phyloP scores from a whole-genome alignment of 768 basidiomycete genomes.

The Termitomyces titanicus region DNA sequence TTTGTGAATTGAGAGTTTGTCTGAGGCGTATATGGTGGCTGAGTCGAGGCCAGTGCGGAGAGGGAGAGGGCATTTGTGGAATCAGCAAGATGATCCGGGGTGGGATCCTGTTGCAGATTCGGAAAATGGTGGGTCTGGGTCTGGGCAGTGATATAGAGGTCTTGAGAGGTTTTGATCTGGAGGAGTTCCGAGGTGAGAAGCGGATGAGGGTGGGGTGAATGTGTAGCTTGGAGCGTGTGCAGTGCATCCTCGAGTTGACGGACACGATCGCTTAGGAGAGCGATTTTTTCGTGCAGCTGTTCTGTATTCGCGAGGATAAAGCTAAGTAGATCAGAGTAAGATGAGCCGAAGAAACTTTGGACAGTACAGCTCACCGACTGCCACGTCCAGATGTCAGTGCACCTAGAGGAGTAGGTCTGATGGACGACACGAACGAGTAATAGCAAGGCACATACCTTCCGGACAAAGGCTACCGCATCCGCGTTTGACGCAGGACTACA shows the following conservation, averaged over 20 bases:
- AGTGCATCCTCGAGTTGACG: slow-evolving; percentile 63
- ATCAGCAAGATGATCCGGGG: slow-evolving; percentile 8
- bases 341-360: slow-evolving; percentile 8
- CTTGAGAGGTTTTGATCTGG: slow-evolving; percentile 64
- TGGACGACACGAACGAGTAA: slow-evolving; percentile 5
- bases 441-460: slow-evolving; percentile 36
- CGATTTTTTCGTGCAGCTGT: slow-evolving; percentile 61
- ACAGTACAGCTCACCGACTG: slow-evolving; percentile 44
- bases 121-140: slow-evolving; percentile 3
- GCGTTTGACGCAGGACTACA: slow-evolving; percentile 58
- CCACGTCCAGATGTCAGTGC: slow-evolving; percentile 60
- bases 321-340: slow-evolving; percentile 25
- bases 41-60: slow-evolving; percentile 6
- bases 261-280: slow-evolving; percentile 58
- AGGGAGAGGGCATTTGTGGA: slow-evolving; percentile 7
- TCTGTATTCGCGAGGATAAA: slow-evolving; percentile 70
- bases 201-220: slow-evolving; percentile 44
- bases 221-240: slow-evolving; percentile 36
- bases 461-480: slow-evolving; percentile 63
- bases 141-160: slow-evolving; percentile 44
- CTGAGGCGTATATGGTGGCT: slow-evolving; percentile 10
- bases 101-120: slow-evolving; percentile 2
- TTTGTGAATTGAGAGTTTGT: background rate
- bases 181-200: slow-evolving; percentile 56
- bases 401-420: slow-evolving; percentile 28